Evolutionary conservation across 1,284 basidiomycete species (phyloP).

Genomic region (Rhizoctonia solani): DNA sequence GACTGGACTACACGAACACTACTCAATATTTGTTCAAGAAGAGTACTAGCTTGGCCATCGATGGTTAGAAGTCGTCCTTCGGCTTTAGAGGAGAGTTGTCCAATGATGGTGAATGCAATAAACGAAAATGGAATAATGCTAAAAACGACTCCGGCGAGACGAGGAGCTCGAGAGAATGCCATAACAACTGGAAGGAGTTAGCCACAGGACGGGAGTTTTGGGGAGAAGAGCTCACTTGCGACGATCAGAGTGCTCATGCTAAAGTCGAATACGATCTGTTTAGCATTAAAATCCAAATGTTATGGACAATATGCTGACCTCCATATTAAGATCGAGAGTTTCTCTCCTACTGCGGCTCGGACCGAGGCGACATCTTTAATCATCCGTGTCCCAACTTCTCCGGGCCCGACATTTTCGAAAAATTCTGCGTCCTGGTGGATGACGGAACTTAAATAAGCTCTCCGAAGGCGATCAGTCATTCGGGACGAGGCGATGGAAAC

Average conservation of each 20-base stretch:
- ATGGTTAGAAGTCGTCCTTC: constrained; percentile 42
- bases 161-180: constrained; percentile 46
- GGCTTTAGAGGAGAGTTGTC: constrained; percentile 43
- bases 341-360: constrained; percentile 48
- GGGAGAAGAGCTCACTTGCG: constrained; percentile 38
- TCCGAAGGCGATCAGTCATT: constrained; percentile 45
- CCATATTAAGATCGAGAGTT: constrained; percentile 47
- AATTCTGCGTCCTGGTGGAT: constrained; percentile 49
- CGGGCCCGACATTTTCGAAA: constrained; percentile 49
- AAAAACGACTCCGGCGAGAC: constrained; percentile 49
- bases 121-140: constrained; percentile 46
- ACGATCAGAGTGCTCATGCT: constrained; percentile 42
- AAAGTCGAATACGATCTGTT: too few species aligned
- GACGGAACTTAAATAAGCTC: constrained; percentile 47
- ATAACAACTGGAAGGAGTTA: constrained; percentile 43
- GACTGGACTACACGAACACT: constrained; percentile 49
- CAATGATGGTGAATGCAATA: constrained; percentile 42
- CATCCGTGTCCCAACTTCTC: constrained; percentile 47
- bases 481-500: constrained; percentile 45
- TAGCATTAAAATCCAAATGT: not conserved
- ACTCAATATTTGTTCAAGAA: constrained; percentile 48
- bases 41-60: constrained; percentile 47
- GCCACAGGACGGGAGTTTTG: not conserved
- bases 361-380: constrained; percentile 48
- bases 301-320: constrained; percentile 11